Evolutionary conservation across 1,284 basidiomycete species (phyloP).

Genomic region (Sanguinoderma infundibulare): DNA sequence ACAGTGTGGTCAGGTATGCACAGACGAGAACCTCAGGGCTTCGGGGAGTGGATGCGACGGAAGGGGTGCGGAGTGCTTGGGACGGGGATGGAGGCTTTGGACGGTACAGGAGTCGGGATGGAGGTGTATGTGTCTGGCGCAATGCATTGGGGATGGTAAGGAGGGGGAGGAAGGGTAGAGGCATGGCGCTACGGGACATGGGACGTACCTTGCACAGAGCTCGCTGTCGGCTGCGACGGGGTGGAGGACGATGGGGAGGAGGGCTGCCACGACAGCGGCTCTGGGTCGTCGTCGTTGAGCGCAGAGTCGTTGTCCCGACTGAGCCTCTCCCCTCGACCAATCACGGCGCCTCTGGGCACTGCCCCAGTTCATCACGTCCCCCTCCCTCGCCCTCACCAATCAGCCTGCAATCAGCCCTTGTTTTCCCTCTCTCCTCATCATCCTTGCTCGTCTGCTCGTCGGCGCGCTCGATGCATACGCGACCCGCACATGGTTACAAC

Average conservation of each 20-base stretch:
- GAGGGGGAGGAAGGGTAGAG: conserved; percentile 40
- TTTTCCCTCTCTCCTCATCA: not conserved
- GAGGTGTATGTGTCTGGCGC: conserved; percentile 33
- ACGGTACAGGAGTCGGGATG: conserved; percentile 32
- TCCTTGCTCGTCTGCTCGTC: not conserved
- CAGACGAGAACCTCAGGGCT: conserved; percentile 31
- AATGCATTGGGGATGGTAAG: conserved; percentile 39
- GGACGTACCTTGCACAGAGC: conserved; percentile 32
- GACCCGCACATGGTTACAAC: not conserved
- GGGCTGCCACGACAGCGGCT: conserved; percentile 19
- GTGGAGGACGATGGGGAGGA: conserved; percentile 17
- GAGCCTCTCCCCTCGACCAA: not conserved
- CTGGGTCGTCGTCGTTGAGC: conserved; percentile 48
- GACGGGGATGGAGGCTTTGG: conserved; percentile 32
- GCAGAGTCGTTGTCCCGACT: conserved; percentile 36
- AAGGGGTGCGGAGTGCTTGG: conserved; percentile 18
- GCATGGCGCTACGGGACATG: conserved; percentile 29
- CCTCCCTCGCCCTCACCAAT: not conserved
- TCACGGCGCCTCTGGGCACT: not conserved
- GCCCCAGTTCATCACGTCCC: not conserved
- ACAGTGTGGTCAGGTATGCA: conserved; percentile 39
- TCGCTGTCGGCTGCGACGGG: conserved; percentile 22
- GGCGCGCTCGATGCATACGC: not conserved
- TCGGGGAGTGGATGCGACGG: conserved; percentile 33
- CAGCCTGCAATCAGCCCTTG: too few species aligned